These are phyloP conservation scores for Irpex rosettiformis DNA, from an alignment of 1,284 basidiomycete species.

Conservation along the genomic window DNA sequence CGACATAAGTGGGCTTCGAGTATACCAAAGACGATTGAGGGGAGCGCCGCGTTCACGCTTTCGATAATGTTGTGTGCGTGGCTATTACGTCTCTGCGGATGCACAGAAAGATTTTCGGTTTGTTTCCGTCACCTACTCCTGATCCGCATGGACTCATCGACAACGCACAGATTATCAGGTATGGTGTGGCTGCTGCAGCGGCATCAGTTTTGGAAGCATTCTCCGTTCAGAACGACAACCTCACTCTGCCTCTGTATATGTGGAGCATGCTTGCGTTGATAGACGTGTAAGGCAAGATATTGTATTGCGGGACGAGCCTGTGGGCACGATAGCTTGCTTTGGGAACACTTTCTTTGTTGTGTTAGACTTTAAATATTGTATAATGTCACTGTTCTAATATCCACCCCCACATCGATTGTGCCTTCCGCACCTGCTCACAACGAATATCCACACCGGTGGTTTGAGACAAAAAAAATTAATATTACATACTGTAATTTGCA, in stretches of 20 bases:
- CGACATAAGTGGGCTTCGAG: slow-evolving; percentile 79
- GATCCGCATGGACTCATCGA: neutral
- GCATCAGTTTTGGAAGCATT: slow-evolving; percentile 81
- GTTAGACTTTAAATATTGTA: neutral
- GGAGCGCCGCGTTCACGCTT: slow-evolving; percentile 77
- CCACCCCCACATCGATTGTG: too few relatives aligned
- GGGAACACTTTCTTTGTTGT: neutral
- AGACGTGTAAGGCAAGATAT: slow-evolving; percentile 29
- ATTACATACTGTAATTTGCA: neutral
- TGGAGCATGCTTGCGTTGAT: slow-evolving; percentile 74
- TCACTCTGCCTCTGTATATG: slow-evolving; percentile 86
- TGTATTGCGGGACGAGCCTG: neutral
- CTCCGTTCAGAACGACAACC: slow-evolving; percentile 92
- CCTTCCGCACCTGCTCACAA: too few relatives aligned
- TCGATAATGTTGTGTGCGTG: slow-evolving; percentile 73
- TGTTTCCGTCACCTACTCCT: slow-evolving; percentile 1
- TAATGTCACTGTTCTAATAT: neutral
- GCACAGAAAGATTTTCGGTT: slow-evolving; percentile 70
- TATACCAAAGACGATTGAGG: slow-evolving; percentile 89
- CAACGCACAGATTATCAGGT: slow-evolving; percentile 45
- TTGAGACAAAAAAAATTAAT: too few relatives aligned
- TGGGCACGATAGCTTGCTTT: neutral
- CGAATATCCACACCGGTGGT: too few relatives aligned
- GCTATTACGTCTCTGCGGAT: slow-evolving; percentile 66
- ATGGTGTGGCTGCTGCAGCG: slow-evolving; percentile 55